These are phyloP conservation scores for Hibiscus tridactylites DNA, from an alignment of 345 rosid species.

Conservation along the genomic window DNA sequence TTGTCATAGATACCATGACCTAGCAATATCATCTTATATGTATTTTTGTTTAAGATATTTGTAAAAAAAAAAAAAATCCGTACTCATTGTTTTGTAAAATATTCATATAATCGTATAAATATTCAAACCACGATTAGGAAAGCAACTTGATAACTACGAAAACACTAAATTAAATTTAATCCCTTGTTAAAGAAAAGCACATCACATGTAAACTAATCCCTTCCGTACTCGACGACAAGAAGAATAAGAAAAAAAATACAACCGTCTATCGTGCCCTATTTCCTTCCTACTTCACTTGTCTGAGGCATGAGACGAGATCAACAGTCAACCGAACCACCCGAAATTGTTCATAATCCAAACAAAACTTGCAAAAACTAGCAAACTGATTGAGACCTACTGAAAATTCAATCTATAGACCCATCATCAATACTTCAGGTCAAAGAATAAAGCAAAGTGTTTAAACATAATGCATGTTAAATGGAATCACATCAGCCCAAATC, in stretches of 20 bases:
- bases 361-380: background rate
- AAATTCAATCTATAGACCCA: background rate
- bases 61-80: no score
- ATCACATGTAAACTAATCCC: background rate
- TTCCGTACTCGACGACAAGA: background rate
- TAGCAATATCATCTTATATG: no score
- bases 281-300: background rate
- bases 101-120: no score
- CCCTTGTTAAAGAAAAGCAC: background rate
- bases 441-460: background rate
- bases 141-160: no score
- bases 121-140: no score
- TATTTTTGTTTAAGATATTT: no score
- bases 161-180: no score
- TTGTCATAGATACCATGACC: no score
- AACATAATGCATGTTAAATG: background rate
- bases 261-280: background rate
- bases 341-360: no score
- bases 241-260: background rate
- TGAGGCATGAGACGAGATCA: background rate
- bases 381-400: background rate
- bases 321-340: background rate
- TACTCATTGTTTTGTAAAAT: no score
- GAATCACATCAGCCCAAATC: no score
- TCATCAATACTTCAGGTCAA: background rate